A percentile compares a stretch with the other conserved stretches of the same genome.
Evolutionary conservation across 2,329 filamentous ascomycete species (phyloP).

Genomic region (Sporothrix curviconia): DNA sequence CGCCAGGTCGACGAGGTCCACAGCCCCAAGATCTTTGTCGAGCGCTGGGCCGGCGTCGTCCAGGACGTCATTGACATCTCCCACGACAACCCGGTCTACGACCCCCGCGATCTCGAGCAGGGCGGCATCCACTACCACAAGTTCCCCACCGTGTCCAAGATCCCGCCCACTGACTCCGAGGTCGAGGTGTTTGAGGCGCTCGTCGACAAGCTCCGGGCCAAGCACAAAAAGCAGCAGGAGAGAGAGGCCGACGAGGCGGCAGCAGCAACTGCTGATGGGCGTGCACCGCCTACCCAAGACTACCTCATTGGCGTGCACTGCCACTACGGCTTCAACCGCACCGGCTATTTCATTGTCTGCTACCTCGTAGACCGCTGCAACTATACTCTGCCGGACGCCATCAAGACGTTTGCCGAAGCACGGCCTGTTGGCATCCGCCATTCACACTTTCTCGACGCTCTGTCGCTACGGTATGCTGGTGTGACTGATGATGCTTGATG

Average conservation of each 20-base stretch:
- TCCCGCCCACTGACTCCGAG: conserved; percentile 60
- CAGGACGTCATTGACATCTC: conserved; percentile 83
- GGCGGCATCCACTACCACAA: conserved; percentile 71
- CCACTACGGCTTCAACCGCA: conserved; percentile 93
- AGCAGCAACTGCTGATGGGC: neutral
- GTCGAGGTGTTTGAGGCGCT: conserved; percentile 48
- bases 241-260: neutral
- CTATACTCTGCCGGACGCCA: conserved; percentile 66
- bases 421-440: conserved; percentile 82
- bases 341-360: conserved; percentile 82
- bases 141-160: conserved; percentile 85
- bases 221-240: conserved; percentile 37
- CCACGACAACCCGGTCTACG: conserved; percentile 84
- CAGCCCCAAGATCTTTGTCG: conserved; percentile 65
- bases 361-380: conserved; percentile 81
- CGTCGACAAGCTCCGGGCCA: conserved; percentile 53
- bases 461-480: conserved; percentile 65
- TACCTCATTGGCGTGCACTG: conserved; percentile 77
- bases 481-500: conserved; percentile 3
- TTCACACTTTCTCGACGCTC: conserved; percentile 76
- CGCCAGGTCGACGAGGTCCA: conserved; percentile 82
- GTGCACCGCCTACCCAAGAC: neutral
- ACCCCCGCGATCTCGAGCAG: conserved; percentile 62
- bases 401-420: conserved; percentile 66
- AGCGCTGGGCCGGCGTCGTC: conserved; percentile 59